phyloP scores from a whole-genome alignment of 441 rosid species.

The Capsella rubella region DNA sequence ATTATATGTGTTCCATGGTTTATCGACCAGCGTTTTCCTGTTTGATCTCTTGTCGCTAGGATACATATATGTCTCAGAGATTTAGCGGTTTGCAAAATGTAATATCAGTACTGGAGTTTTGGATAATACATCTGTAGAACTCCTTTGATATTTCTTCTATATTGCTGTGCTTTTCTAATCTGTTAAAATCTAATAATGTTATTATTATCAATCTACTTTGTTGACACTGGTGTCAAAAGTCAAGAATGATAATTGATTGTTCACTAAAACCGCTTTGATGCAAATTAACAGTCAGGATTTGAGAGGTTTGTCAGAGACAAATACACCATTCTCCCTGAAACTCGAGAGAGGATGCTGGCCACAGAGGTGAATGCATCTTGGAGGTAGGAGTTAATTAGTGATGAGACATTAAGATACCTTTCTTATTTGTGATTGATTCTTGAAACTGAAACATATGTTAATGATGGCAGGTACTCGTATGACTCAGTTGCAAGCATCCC shows the following conservation, averaged over 20 bases:
- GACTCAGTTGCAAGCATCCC: conserved; percentile 70
- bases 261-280: conserved; percentile 17
- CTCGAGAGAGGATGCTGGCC: conserved; percentile 88
- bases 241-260: conserved; percentile 15
- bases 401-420: neutral
- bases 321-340: conserved; percentile 87
- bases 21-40: neutral
- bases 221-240: neutral
- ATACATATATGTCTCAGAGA: conserved; percentile 4
- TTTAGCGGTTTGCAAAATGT: neutral
- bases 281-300: conserved; percentile 82
- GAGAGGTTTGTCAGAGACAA: conserved; percentile 88
- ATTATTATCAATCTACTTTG: neutral
- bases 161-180: neutral
- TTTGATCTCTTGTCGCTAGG: neutral
- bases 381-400: conserved; percentile 57
- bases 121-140: neutral
- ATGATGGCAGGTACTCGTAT: conserved; percentile 73
- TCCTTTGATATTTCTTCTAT: conserved; percentile 14
- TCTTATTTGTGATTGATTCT: conserved; percentile 27
- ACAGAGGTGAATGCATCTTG: conserved; percentile 88
- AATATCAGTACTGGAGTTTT: neutral
- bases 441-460: neutral
- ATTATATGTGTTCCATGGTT: neutral
- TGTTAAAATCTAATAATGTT: neutral